Percentiles rank a stretch among this genome's conserved stretches.
Conservation (phyloP, 208 protist species). For the Leptomonas seymouri region DNA sequence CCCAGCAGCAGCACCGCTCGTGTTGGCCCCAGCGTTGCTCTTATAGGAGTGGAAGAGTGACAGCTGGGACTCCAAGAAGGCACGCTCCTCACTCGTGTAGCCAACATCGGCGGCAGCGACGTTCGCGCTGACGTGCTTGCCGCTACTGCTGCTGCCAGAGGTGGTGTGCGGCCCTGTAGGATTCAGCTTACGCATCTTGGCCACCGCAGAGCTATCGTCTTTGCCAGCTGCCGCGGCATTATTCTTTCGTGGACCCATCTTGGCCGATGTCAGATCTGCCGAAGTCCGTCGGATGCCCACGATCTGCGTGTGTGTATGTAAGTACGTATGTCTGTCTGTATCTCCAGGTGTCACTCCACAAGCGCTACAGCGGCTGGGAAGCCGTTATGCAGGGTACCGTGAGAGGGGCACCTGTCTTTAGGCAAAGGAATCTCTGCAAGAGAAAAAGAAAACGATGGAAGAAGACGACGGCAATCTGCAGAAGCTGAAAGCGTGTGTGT, state of each 20-base stretch:
- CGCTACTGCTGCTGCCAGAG: constrained; percentile 1
- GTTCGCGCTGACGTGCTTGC: not conserved
- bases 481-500: no score
- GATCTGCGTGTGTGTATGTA: not conserved
- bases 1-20: not conserved
- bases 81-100: constrained; percentile 33
- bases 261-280: not conserved
- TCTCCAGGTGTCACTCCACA: not conserved
- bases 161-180: not conserved
- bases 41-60: constrained; percentile 13
- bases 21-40: not conserved
- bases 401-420: no score
- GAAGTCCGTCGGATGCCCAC: not conserved
- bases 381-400: no score
- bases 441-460: no score
- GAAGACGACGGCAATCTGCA: no score
- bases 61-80: constrained; percentile 28
- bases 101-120: constrained; percentile 7
- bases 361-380: no score
- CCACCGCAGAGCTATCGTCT: constrained; percentile 22
- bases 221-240: constrained; percentile 27
- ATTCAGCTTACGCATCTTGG: constrained; percentile 27
- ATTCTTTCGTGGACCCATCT: constrained; percentile 35
- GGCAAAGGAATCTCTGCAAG: no score
- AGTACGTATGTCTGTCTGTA: not conserved